These are phyloP conservation scores for Termitomyces sp. DNA, from an alignment of 768 basidiomycete species.

Conservation along the genomic window DNA sequence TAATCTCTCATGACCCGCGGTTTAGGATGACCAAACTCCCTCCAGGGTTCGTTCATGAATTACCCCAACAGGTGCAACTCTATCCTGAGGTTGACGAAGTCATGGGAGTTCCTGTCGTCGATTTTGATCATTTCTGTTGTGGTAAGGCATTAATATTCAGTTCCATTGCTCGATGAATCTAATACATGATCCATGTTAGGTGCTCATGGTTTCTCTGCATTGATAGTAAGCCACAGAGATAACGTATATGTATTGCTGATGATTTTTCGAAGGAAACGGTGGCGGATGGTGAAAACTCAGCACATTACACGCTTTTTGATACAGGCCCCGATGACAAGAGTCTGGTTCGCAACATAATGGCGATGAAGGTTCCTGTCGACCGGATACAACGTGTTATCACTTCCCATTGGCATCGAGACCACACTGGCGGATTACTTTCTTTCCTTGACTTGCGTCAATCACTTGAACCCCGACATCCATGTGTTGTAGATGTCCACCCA, in stretches of 20 bases:
- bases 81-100: slow-evolving; percentile 37
- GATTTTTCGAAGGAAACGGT: slow-evolving; percentile 68
- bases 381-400: slow-evolving; percentile 60
- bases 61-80: slow-evolving; percentile 57
- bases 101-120: slow-evolving; percentile 58
- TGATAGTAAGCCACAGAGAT: slow-evolving; percentile 51
- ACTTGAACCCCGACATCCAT: slow-evolving; percentile 20
- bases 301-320: slow-evolving; percentile 70
- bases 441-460: slow-evolving; percentile 47
- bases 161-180: not conserved
- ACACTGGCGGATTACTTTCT: slow-evolving; percentile 70
- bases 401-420: slow-evolving; percentile 82
- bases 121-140: slow-evolving; percentile 70
- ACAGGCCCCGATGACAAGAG: slow-evolving; percentile 77
- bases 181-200: slow-evolving; percentile 29
- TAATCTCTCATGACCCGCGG: not conserved
- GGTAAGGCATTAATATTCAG: slow-evolving; percentile 24
- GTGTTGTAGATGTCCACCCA: slow-evolving; percentile 74
- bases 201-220: slow-evolving; percentile 81
- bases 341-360: slow-evolving; percentile 66
- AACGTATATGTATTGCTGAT: not conserved
- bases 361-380: slow-evolving; percentile 52
- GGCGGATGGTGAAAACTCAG: slow-evolving; percentile 33
- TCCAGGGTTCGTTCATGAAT: slow-evolving; percentile 72
- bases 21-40: slow-evolving; percentile 78